Conservation (phyloP, 768 basidiomycete species). For the Scleroderma citrinum region DNA sequence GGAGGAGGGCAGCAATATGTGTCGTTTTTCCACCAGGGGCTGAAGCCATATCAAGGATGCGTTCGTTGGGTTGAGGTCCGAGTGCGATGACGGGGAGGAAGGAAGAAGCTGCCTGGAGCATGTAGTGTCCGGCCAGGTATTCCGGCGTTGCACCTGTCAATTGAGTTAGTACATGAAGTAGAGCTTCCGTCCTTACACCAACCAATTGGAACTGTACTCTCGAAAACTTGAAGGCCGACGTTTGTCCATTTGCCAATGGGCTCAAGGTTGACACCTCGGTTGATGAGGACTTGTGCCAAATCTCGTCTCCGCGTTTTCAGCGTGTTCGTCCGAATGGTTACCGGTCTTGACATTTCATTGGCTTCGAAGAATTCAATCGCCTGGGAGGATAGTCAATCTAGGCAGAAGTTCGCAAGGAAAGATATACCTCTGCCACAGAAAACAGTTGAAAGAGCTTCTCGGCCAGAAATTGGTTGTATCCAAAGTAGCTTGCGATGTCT, state of each 20-base stretch:
- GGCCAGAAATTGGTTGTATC: conserved; percentile 92
- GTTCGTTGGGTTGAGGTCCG: conserved; percentile 85
- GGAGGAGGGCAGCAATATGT: conserved; percentile 92
- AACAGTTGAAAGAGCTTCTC: conserved; percentile 95
- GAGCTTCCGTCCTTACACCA: conserved; percentile 5
- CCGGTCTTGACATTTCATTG: conserved; percentile 91
- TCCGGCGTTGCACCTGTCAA: conserved; percentile 86
- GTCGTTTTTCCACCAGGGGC: conserved; percentile 98
- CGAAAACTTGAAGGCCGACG: conserved; percentile 97
- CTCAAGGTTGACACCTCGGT: conserved; percentile 94
- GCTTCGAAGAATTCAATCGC: conserved; percentile 98
- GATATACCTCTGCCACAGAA: conserved; percentile 78
- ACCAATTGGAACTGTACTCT: conserved; percentile 93
- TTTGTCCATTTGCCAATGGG: conserved; percentile 99
- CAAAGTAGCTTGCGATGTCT: conserved; percentile 94
- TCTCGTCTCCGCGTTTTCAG: conserved; percentile 90
- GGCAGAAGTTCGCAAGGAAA: conserved; percentile 4
- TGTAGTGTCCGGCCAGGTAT: conserved; percentile 98
- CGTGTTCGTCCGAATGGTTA: conserved; percentile 97
- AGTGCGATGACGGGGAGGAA: conserved; percentile 99
- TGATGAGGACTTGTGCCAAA: conserved; percentile 88
- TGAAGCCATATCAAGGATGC: conserved; percentile 96
- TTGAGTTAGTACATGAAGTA: not conserved
- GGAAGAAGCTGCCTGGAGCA: conserved; percentile 98
- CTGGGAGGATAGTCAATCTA: conserved; percentile 33